Evolutionary conservation across 371 early-diverging fungal species (phyloP).

Genomic region (Zychaea mexicana): DNA sequence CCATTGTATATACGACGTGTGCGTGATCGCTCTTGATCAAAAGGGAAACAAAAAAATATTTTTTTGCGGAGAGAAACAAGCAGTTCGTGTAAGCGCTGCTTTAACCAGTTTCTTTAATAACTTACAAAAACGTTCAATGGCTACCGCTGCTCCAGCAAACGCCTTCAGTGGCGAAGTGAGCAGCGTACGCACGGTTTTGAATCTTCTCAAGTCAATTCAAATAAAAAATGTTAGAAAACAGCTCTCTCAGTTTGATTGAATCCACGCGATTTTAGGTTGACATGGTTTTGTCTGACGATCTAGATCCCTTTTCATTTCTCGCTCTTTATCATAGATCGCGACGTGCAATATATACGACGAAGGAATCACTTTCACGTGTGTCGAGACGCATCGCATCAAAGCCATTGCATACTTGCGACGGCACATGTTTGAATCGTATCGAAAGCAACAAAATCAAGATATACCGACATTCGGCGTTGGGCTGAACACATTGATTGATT

Average conservation of each 20-base stretch:
- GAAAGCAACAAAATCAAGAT: slow-evolving; percentile 9
- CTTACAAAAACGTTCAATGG: too few relatives aligned
- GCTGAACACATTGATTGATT: slow-evolving; percentile 27
- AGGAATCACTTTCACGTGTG: slow-evolving; percentile 38
- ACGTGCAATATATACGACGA: slow-evolving; percentile 35
- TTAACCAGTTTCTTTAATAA: too few relatives aligned
- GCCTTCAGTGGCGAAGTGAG: neutral
- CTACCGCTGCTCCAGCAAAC: neutral
- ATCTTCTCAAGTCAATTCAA: neutral
- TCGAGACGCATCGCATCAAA: slow-evolving; percentile 29
- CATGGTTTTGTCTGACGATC: neutral
- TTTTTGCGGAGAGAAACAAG: neutral
- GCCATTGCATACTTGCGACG: slow-evolving; percentile 37
- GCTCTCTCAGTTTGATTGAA: too few relatives aligned
- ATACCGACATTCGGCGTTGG: slow-evolving; percentile 32
- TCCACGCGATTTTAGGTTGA: too few relatives aligned
- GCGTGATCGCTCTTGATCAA: neutral
- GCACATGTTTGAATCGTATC: slow-evolving; percentile 29
- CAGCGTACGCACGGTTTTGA: neutral
- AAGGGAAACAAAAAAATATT: neutral
- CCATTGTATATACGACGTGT: neutral
- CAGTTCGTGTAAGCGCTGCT: too few relatives aligned
- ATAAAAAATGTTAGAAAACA: neutral
- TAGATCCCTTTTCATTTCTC: neutral
- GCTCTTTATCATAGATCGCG: slow-evolving; percentile 21